These are phyloP conservation scores for Thuidium tamariscinum DNA, from an alignment of 225 moss, liverwort and hornwort species.

Conservation along the genomic window DNA sequence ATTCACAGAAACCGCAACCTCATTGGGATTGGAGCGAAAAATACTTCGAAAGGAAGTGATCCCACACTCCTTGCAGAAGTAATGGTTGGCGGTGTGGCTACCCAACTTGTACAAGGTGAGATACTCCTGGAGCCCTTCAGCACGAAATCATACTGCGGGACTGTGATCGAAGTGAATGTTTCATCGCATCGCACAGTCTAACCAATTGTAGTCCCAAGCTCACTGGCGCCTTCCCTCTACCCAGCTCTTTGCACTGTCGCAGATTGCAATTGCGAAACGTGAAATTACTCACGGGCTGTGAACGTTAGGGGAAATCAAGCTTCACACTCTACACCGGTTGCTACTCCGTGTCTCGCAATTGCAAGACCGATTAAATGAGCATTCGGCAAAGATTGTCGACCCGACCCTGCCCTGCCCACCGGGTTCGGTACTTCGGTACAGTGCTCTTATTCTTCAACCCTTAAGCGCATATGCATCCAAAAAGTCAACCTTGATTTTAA, in stretches of 20 bases:
- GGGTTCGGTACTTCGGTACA: not conserved
- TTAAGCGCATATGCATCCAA: too few relatives aligned
- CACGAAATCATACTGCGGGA: slow-evolving; percentile 37
- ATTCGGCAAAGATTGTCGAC: not conserved
- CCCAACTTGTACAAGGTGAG: slow-evolving; percentile 58
- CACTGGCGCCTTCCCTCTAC: slow-evolving; percentile 32
- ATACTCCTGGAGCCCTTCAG: slow-evolving; percentile 29
- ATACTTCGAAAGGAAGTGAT: slow-evolving; percentile 40
- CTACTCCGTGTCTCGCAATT: not conserved
- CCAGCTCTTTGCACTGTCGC: not conserved
- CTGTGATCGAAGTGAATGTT: slow-evolving; percentile 34
- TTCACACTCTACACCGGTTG: too few relatives aligned
- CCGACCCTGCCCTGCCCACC: not conserved
- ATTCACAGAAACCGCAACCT: slow-evolving; percentile 27
- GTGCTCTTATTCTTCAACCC: too few relatives aligned
- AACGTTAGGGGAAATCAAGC: not conserved
- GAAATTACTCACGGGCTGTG: not conserved
- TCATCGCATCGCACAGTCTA: slow-evolving; percentile 46
- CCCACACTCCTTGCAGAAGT: slow-evolving; percentile 67
- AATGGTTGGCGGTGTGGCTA: slow-evolving; percentile 61
- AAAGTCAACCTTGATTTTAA: too few relatives aligned
- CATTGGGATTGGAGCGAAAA: slow-evolving; percentile 45
- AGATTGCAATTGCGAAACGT: not conserved
- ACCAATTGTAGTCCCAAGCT: slow-evolving; percentile 58
- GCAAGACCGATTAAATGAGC: not conserved